Base-by-base conservation (phyloP, 2,329 filamentous ascomycete genomes). In the Rachicladosporium sp. region DNA sequence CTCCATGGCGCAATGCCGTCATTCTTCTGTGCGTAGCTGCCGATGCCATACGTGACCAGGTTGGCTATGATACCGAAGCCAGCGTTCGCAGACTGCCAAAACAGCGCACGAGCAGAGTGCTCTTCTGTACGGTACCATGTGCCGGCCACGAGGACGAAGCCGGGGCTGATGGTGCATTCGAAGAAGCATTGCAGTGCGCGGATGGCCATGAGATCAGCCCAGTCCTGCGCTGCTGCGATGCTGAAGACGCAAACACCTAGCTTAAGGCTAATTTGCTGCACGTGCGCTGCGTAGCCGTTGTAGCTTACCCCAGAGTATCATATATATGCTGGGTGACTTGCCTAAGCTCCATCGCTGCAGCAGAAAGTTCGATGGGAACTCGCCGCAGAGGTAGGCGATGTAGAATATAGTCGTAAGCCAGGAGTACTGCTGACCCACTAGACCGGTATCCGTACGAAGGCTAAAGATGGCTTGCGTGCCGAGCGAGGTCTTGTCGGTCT, bases 401-500 rank as follows among this genome's bases (percentile, higher is more conserved):
- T 66, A 68, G 45, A 66, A 66, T 10, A 66, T 55, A 1, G 60
- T 63, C 1, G 60, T 61, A 0, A 63, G 48, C 62, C 60, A 65
- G 1, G 53, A 59, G 42, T 65, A 66, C 32, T 66, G 51, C 2
- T 56, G 52, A 1, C 57, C 57, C 0, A 51, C 44, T 1, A 67
- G 51, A 6, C 51, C 40, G 9, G 64, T 51, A 30, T 64, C 60
- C 42, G 73, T 66, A 59, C 69, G 69, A 29, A 70, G 36, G 10
- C 71, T 56, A 33, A 76, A 75, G 19, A 64, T 59, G 3, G 73
- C 72, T 35, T 57, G 54, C 2, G 48, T 55, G 7, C 51, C 48
- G 4, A 53, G 40, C 1, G 51, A 48, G 2, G 64, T 69, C 49
- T 69, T 69, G 50, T 69, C 66, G 1, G 59, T 62, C 46, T 69